Evolutionary conservation across 768 basidiomycete genomes (phyloP).

Genomic region (Guyanaporus albipodus): DNA sequence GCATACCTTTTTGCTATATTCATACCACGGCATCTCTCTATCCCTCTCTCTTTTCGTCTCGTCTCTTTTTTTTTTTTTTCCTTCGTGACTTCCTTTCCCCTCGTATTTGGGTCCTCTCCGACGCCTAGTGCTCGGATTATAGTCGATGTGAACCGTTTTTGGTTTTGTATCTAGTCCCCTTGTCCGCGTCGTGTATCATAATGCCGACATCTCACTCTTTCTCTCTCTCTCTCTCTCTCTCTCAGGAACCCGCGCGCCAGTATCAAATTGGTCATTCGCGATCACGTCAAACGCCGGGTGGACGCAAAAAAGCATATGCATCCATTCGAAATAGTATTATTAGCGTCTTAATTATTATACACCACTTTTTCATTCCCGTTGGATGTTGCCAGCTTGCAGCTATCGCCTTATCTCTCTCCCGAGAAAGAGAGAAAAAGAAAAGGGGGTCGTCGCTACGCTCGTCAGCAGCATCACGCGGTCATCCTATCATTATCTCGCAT

Average conservation of each 20-base stretch:
- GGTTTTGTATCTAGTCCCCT: conserved; percentile 21
- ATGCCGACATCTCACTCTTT: conserved; percentile 8
- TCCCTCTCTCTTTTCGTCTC: not conserved
- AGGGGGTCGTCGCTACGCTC: too few species aligned
- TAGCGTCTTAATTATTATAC: too few species aligned
- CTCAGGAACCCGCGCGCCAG: conserved; percentile 5
- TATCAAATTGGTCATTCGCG: too few species aligned
- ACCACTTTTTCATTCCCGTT: too few species aligned
- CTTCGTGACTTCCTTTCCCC: conserved; percentile 1
- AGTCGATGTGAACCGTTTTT: conserved; percentile 1
- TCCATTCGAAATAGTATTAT: too few species aligned
- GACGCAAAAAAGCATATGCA: too few species aligned
- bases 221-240: not conserved
- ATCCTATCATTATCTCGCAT: too few species aligned
- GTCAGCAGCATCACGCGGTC: too few species aligned
- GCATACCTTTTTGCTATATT: conserved; percentile 36
- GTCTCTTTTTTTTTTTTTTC: not conserved
- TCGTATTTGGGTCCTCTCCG: conserved; percentile 17
- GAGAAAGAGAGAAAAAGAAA: too few species aligned
- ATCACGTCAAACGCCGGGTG: too few species aligned
- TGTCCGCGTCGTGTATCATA: conserved; percentile 25
- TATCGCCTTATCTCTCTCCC: too few species aligned
- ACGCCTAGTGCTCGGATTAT: conserved; percentile 18
- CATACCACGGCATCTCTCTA: conserved; percentile 31
- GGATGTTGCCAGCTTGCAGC: too few species aligned